Conservation (phyloP, 768 basidiomycete species). For the Porphyrellus cyaneotinctus region DNA sequence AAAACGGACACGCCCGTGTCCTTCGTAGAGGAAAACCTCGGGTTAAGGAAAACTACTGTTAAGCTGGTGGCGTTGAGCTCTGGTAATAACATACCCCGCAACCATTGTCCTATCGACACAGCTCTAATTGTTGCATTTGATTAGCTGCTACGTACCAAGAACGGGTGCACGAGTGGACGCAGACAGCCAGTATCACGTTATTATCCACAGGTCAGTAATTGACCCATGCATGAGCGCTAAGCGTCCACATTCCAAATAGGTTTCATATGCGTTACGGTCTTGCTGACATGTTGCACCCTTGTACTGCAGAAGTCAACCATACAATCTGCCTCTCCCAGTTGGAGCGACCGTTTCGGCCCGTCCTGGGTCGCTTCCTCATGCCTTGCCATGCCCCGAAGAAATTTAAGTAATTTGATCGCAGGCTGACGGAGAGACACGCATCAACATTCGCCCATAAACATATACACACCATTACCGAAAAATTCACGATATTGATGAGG, state of each 20-base stretch:
- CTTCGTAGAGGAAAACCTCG: too few species aligned
- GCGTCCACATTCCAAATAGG: conserved; percentile 8
- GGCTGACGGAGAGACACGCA: not conserved
- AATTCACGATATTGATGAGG: not conserved
- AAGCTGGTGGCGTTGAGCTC: too few species aligned
- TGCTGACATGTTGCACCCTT: not conserved
- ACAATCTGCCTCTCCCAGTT: not conserved
- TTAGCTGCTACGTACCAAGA: too few species aligned
- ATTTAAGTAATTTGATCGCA: not conserved
- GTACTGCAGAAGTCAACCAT: not conserved
- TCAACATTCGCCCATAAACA: not conserved
- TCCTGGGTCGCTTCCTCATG: not conserved
- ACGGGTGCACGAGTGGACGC: too few species aligned
- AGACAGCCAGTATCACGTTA: too few species aligned
- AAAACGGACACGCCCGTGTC: too few species aligned
- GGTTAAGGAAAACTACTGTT: too few species aligned
- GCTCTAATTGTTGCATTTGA: too few species aligned
- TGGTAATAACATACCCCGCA: too few species aligned
- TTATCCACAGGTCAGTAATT: too few species aligned
- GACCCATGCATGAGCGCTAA: conserved; percentile 15
- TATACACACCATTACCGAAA: not conserved
- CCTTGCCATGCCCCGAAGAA: not conserved
- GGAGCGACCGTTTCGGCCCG: not conserved
- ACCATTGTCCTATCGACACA: too few species aligned
- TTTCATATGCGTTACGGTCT: not conserved